Base-by-base conservation (phyloP, 495 filamentous ascomycete species). In the Penicillium verhagenii region DNA sequence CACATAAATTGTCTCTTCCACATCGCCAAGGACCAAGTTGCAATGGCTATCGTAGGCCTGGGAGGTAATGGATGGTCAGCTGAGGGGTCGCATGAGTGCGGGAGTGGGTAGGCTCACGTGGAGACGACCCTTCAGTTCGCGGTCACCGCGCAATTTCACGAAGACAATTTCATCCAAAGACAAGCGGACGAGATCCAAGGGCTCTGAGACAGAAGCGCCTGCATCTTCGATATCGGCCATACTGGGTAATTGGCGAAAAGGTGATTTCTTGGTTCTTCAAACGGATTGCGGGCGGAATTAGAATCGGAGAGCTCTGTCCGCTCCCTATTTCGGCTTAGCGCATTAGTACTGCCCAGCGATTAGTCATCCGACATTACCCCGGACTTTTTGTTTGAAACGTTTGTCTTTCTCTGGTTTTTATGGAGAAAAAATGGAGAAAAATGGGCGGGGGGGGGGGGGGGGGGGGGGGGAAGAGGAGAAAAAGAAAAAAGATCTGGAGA, bases 41-140 rank as follows among this genome's bases (percentile, higher is more conserved):
- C 94, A 97, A 69, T 99, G 94, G 63, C 89, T 94, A 68, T 99
- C 94, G 69, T 97, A 99, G 28, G 93, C 94, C 95, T 99, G 62
- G 19, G 9, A 25, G 38, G 20, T 43, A n/a, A 59, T 58, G 37
- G n/a, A 60, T 40, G 33, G 50, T 63, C 59, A 64, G 57, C 49
- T 43, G 9, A 47, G 8, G 13, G 26, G 25, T 33, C 16, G 33
- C n/a, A 18, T 47, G 52, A 53, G 35, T 14, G 18, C 20, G 35
- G 18, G 28, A 26, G 25, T 33, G 26, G 31, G 31, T 37, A 14
- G 31, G 73, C 86, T 57, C 77, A 97, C 94, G 72, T 97, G 94
- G 64, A 98, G 79, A 50, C 91, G 83, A 50, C 94, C 94, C 77
- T 96, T 94, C 54, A 99, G 79, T 71, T 99, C 95, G 45, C 94